Percentiles rank a stretch among this genome's conserved stretches.
Conservation (phyloP, 2,329 filamentous ascomycete species). For the Aspergillus fumigatus region DNA sequence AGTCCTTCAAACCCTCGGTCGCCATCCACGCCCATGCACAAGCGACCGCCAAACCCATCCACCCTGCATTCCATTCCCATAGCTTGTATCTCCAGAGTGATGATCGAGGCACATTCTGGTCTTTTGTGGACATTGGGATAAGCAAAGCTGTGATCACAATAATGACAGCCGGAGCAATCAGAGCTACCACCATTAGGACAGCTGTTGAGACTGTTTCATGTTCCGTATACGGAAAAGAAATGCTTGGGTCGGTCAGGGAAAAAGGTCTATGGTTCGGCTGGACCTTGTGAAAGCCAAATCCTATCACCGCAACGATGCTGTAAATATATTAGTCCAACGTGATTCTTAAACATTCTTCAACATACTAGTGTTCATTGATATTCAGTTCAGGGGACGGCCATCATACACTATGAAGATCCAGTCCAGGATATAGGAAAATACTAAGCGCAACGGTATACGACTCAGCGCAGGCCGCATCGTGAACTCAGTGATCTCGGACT, state of each 20-base stretch:
- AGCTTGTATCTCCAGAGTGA: conserved; percentile 75
- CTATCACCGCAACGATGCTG: conserved; percentile 55
- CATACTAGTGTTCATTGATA: neutral
- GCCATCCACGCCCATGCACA: conserved; percentile 71
- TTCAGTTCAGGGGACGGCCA: neutral
- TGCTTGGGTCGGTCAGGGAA: conserved; percentile 66
- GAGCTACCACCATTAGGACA: conserved; percentile 60
- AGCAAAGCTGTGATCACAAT: conserved; percentile 64
- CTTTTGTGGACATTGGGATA: conserved; percentile 67
- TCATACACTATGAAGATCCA: conserved; percentile 62
- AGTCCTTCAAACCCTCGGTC: conserved; percentile 77
- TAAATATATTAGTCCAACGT: conserved; percentile 7
- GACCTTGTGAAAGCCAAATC: conserved; percentile 55
- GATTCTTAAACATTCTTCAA: neutral
- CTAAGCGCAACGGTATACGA: conserved; percentile 46
- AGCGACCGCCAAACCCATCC: conserved; percentile 74
- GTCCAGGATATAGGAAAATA: conserved; percentile 67
- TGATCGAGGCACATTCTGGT: conserved; percentile 56
- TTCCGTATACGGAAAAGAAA: conserved; percentile 69
- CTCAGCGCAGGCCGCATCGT: conserved; percentile 6
- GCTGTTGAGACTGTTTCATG: conserved; percentile 68
- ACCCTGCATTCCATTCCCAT: conserved; percentile 85
- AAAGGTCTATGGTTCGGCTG: conserved; percentile 67
- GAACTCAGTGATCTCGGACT: neutral
- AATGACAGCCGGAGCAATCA: conserved; percentile 61